Base-by-base conservation (phyloP, 768 basidiomycete species). In the Calvatia gigantea region DNA sequence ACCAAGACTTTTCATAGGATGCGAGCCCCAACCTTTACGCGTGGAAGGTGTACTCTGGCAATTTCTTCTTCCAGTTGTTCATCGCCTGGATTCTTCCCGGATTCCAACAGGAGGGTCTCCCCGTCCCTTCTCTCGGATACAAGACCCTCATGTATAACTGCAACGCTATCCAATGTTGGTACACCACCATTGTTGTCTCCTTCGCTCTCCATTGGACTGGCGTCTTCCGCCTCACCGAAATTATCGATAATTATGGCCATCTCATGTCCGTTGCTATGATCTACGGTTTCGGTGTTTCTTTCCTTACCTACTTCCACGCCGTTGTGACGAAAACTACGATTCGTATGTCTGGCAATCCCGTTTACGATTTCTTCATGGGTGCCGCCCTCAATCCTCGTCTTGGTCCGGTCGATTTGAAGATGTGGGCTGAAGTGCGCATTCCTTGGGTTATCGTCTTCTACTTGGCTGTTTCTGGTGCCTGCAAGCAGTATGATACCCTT, bases 311-410 rank as follows among this genome's bases (percentile, higher is more conserved):
- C 69, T 79, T 93, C 58, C 73, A 85, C 54, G 86, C 90, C 0
- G 79, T 95, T 59, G 75, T 79, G 11, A 87, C 87, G 33, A 89
- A 91, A 2, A 86, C 86, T 62, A 82, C 87, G 58, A 86, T 96
- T 47, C 83, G 97, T 59, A 96, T 97, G 90, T 93, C 89, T n/a
- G 94, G 92, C 42, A 95, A 84, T 74, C 83, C 90, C 71, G 79
- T 95, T 63, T 99, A 98, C 67, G 94, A 97, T 62, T 86, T 93
- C 58, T 97, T 95, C 73, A 97, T 98, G 95, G 96, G 96, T 42
- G 94, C 94, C 37, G 81, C 81, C 50, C 77, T 99, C 60, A 99
- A 98, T 73, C 97, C 97, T 6, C 85, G 96, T 56, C 80, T 99
- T 58, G 94, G 94, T 6, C 77, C 80, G 17, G 81, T 99, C 59